A percentile compares a stretch with the other conserved stretches of the same genome.
These are phyloP conservation scores for Nemophila menziesii DNA, from an alignment of 257 asterid species.

Conservation along the genomic window DNA sequence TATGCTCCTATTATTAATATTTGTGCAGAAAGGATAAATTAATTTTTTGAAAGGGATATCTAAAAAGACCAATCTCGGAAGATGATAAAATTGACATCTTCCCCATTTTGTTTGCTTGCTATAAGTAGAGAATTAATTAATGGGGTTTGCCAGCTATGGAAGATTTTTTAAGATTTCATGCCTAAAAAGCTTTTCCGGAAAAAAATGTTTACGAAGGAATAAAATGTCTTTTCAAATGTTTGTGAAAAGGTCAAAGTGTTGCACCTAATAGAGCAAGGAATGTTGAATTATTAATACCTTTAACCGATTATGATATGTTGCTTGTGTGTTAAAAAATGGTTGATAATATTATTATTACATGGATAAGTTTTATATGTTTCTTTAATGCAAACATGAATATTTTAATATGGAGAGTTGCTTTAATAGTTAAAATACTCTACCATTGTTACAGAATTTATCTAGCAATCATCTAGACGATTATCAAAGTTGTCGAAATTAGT, in stretches of 20 bases:
- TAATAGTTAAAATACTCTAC: too few relatives aligned
- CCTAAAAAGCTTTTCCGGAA: background rate
- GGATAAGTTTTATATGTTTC: too few relatives aligned
- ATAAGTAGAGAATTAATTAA: slow-evolving; percentile 2
- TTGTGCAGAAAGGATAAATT: slow-evolving; percentile 20
- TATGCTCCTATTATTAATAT: slow-evolving; percentile 11
- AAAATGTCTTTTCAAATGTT: slow-evolving; percentile 25
- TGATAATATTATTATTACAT: too few relatives aligned
- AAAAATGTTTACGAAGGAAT: slow-evolving; percentile 15
- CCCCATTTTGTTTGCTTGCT: slow-evolving; percentile 28
- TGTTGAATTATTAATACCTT: background rate
- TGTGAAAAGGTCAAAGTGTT: slow-evolving; percentile 24
- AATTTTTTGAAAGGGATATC: slow-evolving; percentile 1
- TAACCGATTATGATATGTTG: background rate
- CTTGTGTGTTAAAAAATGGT: too few relatives aligned
- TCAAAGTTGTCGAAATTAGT: too few relatives aligned
- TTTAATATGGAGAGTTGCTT: too few relatives aligned
- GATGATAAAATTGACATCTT: slow-evolving; percentile 40
- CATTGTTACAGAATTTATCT: too few relatives aligned
- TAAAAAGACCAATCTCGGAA: slow-evolving; percentile 6
- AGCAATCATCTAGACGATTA: too few relatives aligned
- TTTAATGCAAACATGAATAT: too few relatives aligned
- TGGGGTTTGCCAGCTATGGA: slow-evolving; percentile 21
- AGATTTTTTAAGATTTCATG: background rate
- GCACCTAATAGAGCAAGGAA: slow-evolving; percentile 13